Percentiles rank a stretch among this genome's conserved stretches.
Evolutionary conservation across 768 basidiomycete species (phyloP).

Genomic region (Tulasnella sp.): DNA sequence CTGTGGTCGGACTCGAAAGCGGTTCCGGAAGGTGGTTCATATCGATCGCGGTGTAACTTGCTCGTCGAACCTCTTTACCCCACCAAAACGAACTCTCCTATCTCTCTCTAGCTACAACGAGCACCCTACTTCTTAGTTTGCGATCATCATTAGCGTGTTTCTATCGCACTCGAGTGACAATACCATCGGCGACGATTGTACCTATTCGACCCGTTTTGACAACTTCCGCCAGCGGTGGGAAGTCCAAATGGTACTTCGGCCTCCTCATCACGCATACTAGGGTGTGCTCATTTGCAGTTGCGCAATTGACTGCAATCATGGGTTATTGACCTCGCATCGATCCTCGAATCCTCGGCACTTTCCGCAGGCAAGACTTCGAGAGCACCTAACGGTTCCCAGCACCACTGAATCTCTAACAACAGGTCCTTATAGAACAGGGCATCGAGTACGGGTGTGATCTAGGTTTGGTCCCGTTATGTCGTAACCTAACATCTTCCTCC

Average conservation of each 20-base stretch:
- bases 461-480: background rate
- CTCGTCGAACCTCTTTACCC: too few species aligned
- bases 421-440: constrained; percentile 75
- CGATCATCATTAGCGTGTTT: too few species aligned
- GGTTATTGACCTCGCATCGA: constrained; percentile 74
- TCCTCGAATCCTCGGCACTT: constrained; percentile 73
- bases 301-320: constrained; percentile 35
- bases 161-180: too few species aligned
- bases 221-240: too few species aligned
- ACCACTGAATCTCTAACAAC: constrained; percentile 65
- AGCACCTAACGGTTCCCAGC: constrained; percentile 55
- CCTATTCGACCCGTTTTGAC: constrained; percentile 35
- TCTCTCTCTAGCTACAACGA: too few species aligned
- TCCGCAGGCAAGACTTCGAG: constrained; percentile 54
- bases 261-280: background rate
- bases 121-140: too few species aligned
- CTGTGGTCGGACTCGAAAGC: too few species aligned
- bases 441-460: constrained; percentile 75
- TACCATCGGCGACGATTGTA: background rate
- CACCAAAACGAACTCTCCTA: too few species aligned
- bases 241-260: too few species aligned
- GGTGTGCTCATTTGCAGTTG: background rate
- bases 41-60: too few species aligned
- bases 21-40: too few species aligned
- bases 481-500: background rate